These are phyloP conservation scores for Tephrocybe rancida DNA, from an alignment of 768 basidiomycete species.

Conservation along the genomic window DNA sequence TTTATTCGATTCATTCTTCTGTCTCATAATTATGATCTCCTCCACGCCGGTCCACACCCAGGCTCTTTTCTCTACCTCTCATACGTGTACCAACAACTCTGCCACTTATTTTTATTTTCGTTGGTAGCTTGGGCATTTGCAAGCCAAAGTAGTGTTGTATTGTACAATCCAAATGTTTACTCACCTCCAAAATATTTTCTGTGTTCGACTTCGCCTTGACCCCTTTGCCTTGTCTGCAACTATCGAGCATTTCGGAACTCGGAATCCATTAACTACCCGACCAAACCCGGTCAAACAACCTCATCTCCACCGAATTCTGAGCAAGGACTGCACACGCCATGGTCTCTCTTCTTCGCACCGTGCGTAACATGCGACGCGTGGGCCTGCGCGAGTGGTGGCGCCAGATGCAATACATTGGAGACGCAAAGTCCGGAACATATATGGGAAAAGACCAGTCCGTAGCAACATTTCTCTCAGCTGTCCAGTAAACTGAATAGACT, in stretches of 20 bases:
- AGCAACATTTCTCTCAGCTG: neutral
- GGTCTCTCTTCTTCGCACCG: conserved; percentile 75
- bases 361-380: conserved; percentile 74
- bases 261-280: conserved; percentile 15
- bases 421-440: conserved; percentile 83
- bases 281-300: conserved; percentile 35
- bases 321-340: conserved; percentile 32
- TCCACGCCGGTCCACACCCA: neutral
- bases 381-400: conserved; percentile 90
- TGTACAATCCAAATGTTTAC: conserved; percentile 20
- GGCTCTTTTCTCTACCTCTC: conserved; percentile 3
- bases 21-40: conserved; percentile 13
- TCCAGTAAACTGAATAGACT: neutral
- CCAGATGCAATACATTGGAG: conserved; percentile 91
- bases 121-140: conserved; percentile 1
- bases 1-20: conserved; percentile 20
- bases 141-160: conserved; percentile 19
- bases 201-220: no score
- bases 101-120: conserved; percentile 7
- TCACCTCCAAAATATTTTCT: neutral
- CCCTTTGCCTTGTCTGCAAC: no score
- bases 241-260: neutral
- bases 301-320: conserved; percentile 1
- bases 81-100: conserved; percentile 10
- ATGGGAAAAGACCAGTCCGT: conserved; percentile 86